These are phyloP conservation scores for Russula virescens DNA, from an alignment of 768 basidiomycete genomes.

Conservation along the genomic window DNA sequence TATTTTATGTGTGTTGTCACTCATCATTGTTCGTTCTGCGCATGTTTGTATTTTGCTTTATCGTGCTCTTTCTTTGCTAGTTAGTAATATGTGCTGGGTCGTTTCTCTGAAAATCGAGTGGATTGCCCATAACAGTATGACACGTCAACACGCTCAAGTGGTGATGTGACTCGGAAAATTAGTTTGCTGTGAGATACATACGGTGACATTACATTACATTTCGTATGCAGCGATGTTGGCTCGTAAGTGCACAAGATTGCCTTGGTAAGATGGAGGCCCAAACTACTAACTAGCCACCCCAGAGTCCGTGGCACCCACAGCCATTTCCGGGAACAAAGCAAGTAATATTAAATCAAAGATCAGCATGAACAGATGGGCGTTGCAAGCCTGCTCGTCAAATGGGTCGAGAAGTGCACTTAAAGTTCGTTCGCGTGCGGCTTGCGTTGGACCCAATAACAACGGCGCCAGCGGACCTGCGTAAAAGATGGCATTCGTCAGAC, in stretches of 20 bases:
- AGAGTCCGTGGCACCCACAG: constrained; percentile 26
- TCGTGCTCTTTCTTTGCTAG: background rate
- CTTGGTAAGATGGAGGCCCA: background rate
- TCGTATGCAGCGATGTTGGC: background rate
- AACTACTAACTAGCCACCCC: background rate
- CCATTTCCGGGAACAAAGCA: constrained; percentile 74
- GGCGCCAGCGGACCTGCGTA: constrained; percentile 38
- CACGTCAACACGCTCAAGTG: background rate
- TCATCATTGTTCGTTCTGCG: background rate
- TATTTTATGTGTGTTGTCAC: background rate
- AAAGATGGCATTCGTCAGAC: background rate
- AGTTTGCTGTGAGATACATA: background rate
- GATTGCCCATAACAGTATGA: background rate
- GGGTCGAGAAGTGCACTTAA: constrained; percentile 54
- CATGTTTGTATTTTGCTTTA: constrained; percentile 5
- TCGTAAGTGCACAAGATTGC: background rate
- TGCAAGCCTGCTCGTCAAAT: constrained; percentile 60
- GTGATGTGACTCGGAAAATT: background rate
- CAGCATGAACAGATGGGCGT: constrained; percentile 69
- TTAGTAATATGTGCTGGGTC: background rate
- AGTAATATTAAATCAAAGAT: constrained; percentile 69
- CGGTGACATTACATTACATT: background rate
- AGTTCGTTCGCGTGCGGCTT: constrained; percentile 35
- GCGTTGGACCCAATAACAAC: constrained; percentile 50
- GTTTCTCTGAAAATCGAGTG: background rate